A percentile compares a stretch with the other conserved stretches of the same genome.
Conservation (phyloP, 352 stramenopile genomes). For the Globisporangium okanoganense region DNA sequence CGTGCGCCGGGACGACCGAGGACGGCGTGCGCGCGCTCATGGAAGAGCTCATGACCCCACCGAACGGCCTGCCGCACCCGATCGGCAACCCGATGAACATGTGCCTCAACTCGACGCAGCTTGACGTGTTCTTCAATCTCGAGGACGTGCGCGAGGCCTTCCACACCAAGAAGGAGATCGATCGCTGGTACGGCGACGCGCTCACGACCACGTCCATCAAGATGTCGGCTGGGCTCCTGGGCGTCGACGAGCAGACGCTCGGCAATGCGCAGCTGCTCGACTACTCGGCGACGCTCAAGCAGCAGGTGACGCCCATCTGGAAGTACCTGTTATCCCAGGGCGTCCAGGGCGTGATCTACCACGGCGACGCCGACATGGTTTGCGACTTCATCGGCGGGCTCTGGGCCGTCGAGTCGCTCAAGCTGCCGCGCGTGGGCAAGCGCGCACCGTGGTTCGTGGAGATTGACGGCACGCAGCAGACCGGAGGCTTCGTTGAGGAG, state of each 20-base stretch:
- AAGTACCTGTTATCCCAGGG: slow-evolving; percentile 41
- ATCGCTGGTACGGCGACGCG: slow-evolving; percentile 37
- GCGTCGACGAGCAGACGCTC: slow-evolving; percentile 28
- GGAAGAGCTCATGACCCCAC: slow-evolving; percentile 38
- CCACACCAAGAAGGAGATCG: slow-evolving; percentile 55
- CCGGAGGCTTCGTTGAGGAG: slow-evolving; percentile 76
- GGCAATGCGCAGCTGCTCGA: slow-evolving; percentile 36
- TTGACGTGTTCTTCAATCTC: slow-evolving; percentile 73
- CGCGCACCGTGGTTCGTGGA: slow-evolving; percentile 39
- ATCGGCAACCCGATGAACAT: slow-evolving; percentile 75
- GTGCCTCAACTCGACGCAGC: slow-evolving; percentile 51
- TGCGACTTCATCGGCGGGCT: slow-evolving; percentile 64
- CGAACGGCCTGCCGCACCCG: slow-evolving; percentile 37
- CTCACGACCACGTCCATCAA: slow-evolving; percentile 43
- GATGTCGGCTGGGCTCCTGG: slow-evolving; percentile 29
- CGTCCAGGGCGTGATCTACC: slow-evolving; percentile 63
- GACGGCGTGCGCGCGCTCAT: slow-evolving; percentile 42
- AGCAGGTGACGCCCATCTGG: slow-evolving; percentile 57
- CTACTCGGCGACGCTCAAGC: slow-evolving; percentile 43
- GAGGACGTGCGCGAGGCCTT: slow-evolving; percentile 67
- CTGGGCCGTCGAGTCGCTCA: slow-evolving; percentile 66
- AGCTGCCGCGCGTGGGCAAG: slow-evolving; percentile 34
- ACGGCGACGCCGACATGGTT: slow-evolving; percentile 67
- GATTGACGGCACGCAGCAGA: slow-evolving; percentile 45
- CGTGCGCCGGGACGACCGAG: slow-evolving; percentile 41